Evolutionary conservation across 371 early-diverging fungal species (phyloP).

Genomic region (Mortierella sp.): DNA sequence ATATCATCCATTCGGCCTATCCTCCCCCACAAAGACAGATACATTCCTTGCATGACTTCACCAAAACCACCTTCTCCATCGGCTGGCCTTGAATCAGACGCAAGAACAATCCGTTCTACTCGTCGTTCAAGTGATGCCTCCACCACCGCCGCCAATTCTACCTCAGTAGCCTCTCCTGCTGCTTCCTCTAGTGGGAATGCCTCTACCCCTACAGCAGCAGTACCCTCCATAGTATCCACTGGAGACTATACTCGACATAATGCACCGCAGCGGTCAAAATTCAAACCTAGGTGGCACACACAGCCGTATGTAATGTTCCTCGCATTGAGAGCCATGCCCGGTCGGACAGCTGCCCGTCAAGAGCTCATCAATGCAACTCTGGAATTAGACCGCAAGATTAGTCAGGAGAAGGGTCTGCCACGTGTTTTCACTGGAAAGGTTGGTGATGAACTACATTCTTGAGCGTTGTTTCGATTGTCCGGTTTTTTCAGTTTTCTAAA

Average conservation of each 20-base stretch:
- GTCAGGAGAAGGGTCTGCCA: slow-evolving; percentile 76
- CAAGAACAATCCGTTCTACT: no score
- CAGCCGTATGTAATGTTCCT: slow-evolving; percentile 86
- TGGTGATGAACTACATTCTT: no score
- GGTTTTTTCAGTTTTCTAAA: not conserved
- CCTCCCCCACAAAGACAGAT: no score
- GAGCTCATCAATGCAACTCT: slow-evolving; percentile 81
- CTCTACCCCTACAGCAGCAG: not conserved
- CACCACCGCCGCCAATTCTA: no score
- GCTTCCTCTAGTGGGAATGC: not conserved
- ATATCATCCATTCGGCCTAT: no score
- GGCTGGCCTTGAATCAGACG: no score
- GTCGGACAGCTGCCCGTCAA: slow-evolving; percentile 71
- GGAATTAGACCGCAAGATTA: slow-evolving; percentile 76
- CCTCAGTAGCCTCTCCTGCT: not conserved
- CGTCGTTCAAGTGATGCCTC: no score
- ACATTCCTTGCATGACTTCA: no score
- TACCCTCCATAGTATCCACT: not conserved
- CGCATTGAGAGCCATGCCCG: slow-evolving; percentile 77
- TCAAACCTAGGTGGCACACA: slow-evolving; percentile 86
- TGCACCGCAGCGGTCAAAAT: slow-evolving; percentile 39
- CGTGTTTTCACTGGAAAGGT: slow-evolving; percentile 87
- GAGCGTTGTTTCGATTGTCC: no score
- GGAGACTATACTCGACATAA: slow-evolving; percentile 35
- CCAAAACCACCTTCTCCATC: no score